Base-by-base conservation (phyloP, 768 basidiomycete species). In the Auricularia cornea region DNA sequence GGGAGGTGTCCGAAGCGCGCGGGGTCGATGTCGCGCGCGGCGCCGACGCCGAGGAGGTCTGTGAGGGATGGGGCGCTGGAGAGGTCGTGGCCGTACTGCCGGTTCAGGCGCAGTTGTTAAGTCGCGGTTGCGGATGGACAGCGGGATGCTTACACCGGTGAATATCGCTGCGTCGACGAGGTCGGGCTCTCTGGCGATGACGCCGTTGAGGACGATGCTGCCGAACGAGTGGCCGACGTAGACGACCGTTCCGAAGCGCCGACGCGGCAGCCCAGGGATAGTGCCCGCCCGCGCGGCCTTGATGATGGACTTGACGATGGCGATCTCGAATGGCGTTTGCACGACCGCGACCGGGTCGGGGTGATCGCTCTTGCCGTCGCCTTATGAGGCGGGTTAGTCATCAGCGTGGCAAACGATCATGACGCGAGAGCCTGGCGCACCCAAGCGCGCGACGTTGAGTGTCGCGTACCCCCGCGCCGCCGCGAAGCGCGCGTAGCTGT, bases 391-490 rank as follows among this genome's bases (percentile, higher is more conserved):
- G n/a, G n/a, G n/a, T n/a, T n/a, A n/a, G n/a, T n/a, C n/a, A n/a
- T n/a, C n/a, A n/a, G 10, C 1, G 20, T 12, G 6, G 44, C 11
- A 20, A 48, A 18, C 11, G 11, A 48, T 10, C 20, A 6, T 3
- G 44, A 48, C 6, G 44, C n/a, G n/a, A n/a, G n/a, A 26, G 20
- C 20, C 1, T 6, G 5, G 23, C 44, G 68, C 65, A 10, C 68
- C 68, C 44, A 68, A 64, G 41, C 66, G 61, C 30, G 67, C 68
- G 40, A 65, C 65, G 23, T 64, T 64, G 68, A 68, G 67, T 3
- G 66, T 68, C 18, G 68, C 61, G 31, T 60, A 61, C 1, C 68
- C 68, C 1, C 64, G 64, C 3, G 56, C 66, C 12, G 66, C 66
- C 1, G 66, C 66, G 8, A 64, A 64, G 20, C 61, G 41, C n/a